These are phyloP conservation scores for Pelargonium citronellum DNA, from an alignment of 441 rosid species.

Conservation along the genomic window DNA sequence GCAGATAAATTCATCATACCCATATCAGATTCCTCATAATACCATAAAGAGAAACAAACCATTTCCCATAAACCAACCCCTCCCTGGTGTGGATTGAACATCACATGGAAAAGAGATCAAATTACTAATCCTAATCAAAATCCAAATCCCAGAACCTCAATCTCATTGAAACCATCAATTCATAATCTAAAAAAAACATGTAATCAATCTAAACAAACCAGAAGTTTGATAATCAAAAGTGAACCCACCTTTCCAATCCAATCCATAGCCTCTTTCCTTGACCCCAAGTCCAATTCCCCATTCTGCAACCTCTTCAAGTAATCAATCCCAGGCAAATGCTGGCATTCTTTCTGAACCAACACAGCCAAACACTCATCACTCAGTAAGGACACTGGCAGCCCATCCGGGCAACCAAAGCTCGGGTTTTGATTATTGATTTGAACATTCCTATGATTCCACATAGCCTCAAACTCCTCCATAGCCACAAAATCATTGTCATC, in stretches of 20 bases:
- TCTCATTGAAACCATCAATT: slow-evolving; percentile 15
- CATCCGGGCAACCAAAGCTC: slow-evolving; percentile 25
- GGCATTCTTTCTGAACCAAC: slow-evolving; percentile 55
- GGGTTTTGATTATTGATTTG: slow-evolving; percentile 25
- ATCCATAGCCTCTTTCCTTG: slow-evolving; percentile 49
- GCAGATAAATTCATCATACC: neutral
- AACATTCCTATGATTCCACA: slow-evolving; percentile 28
- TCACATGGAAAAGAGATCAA: too few relatives aligned
- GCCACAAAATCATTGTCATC: slow-evolving; percentile 34
- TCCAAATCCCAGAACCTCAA: neutral
- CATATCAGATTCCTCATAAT: neutral
- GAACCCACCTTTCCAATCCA: slow-evolving; percentile 58
- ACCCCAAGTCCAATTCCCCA: slow-evolving; percentile 48
- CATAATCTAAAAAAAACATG: neutral
- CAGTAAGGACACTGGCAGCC: slow-evolving; percentile 32
- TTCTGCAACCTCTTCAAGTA: slow-evolving; percentile 45
- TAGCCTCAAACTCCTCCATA: slow-evolving; percentile 30
- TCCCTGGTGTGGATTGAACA: too few relatives aligned
- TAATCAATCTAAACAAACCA: neutral
- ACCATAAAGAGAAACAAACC: slow-evolving; percentile 5
- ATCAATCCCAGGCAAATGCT: slow-evolving; percentile 46
- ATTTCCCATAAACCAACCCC: neutral
- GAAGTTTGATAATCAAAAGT: neutral
- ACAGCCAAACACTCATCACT: slow-evolving; percentile 48
- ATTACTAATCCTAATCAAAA: neutral